Conservation (phyloP, 176 grass and related monocot species). For the Guadua angustifolia region DNA sequence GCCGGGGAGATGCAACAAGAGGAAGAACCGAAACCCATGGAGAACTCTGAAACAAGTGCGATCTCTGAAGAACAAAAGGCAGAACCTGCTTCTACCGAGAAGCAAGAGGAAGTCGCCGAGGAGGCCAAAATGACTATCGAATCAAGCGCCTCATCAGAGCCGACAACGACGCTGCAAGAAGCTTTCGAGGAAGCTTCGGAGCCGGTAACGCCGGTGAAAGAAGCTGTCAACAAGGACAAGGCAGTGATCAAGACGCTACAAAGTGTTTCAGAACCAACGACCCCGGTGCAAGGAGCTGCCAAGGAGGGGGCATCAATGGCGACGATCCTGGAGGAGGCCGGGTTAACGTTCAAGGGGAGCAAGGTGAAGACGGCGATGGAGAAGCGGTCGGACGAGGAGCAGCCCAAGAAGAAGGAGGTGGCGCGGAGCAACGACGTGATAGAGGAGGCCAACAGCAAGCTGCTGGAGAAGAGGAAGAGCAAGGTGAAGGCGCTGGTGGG, state of each 20-base stretch:
- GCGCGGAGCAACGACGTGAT: constrained; percentile 76
- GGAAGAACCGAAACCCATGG: background rate
- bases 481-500: constrained; percentile 76
- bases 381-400: constrained; percentile 53
- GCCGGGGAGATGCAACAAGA: constrained; percentile 14
- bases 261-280: constrained; percentile 17
- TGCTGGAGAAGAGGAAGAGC: constrained; percentile 76
- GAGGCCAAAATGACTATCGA: background rate
- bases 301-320: background rate
- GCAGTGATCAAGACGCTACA: constrained; percentile 1
- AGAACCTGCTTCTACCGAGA: background rate
- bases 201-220: constrained; percentile 27
- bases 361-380: constrained; percentile 65
- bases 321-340: background rate
- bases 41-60: background rate
- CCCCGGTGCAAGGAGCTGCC: constrained; percentile 4
- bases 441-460: constrained; percentile 71
- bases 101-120: background rate
- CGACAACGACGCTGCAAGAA: constrained; percentile 13
- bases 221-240: constrained; percentile 21
- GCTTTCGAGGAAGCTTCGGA: constrained; percentile 30
- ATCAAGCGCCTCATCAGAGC: constrained; percentile 26
- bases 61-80: constrained; percentile 28
- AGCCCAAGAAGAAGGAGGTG: constrained; percentile 73
- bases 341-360: constrained; percentile 45